These are phyloP conservation scores for Aspergillus nomiae DNA, from an alignment of 2,329 filamentous ascomycete genomes.

Conservation along the genomic window DNA sequence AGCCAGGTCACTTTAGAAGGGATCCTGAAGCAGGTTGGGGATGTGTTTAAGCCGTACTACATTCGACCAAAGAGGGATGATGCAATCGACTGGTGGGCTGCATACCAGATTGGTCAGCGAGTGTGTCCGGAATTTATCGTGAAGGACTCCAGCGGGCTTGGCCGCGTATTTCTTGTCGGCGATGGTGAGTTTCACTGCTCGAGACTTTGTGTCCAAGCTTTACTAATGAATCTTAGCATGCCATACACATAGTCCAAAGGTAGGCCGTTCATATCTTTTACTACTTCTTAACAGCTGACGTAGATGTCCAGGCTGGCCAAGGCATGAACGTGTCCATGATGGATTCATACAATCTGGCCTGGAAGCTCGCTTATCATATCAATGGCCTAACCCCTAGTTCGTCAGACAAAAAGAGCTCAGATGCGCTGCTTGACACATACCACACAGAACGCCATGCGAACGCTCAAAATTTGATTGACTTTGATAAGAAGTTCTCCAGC, in stretches of 20 bases:
- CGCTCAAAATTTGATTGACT: slow-evolving; percentile 39
- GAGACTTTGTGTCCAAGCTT: neutral
- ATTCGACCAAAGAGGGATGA: slow-evolving; percentile 61
- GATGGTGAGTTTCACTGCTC: slow-evolving; percentile 47
- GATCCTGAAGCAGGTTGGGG: slow-evolving; percentile 65
- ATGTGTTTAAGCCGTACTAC: slow-evolving; percentile 66
- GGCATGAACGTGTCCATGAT: slow-evolving; percentile 79
- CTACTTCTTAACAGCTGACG: neutral
- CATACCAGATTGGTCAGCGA: slow-evolving; percentile 74
- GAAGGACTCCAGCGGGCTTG: slow-evolving; percentile 66
- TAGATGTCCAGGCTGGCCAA: slow-evolving; percentile 59
- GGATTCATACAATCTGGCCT: slow-evolving; percentile 47
- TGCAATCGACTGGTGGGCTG: slow-evolving; percentile 70
- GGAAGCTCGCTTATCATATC: slow-evolving; percentile 40
- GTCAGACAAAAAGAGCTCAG: no score
- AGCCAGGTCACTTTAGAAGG: slow-evolving; percentile 64
- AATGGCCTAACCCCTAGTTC: slow-evolving; percentile 32
- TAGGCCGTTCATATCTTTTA: neutral
- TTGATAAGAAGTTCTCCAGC: slow-evolving; percentile 38
- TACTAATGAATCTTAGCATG: slow-evolving; percentile 52
- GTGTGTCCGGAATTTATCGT: slow-evolving; percentile 46
- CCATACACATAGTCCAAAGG: slow-evolving; percentile 74
- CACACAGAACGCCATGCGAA: slow-evolving; percentile 35
- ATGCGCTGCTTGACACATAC: slow-evolving; percentile 34
- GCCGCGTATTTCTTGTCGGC: slow-evolving; percentile 71